Percentiles rank a stretch among this genome's conserved stretches.
These are phyloP conservation scores for Podaxis sp. DNA, from an alignment of 768 basidiomycete species.

Conservation along the genomic window DNA sequence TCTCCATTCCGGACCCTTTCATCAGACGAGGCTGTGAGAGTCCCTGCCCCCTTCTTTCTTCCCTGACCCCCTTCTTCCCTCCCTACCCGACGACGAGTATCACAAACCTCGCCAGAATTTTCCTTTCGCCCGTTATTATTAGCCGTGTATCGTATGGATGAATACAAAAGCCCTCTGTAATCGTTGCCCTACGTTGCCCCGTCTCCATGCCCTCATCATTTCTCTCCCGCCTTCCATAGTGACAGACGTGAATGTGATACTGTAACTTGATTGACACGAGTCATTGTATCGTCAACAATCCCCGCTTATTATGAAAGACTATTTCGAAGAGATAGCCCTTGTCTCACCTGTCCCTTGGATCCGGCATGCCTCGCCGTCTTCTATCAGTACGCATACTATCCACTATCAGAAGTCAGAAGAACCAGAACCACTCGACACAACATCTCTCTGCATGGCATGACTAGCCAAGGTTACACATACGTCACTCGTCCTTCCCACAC, in stretches of 20 bases:
- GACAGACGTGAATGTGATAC: background rate
- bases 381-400: background rate
- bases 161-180: background rate
- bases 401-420: constrained; percentile 1
- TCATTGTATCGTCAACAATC: background rate
- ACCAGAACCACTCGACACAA: background rate
- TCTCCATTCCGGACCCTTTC: background rate
- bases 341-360: background rate
- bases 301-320: background rate
- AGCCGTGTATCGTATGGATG: background rate
- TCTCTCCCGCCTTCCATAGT: background rate
- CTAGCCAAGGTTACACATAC: background rate
- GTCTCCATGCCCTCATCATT: background rate
- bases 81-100: background rate
- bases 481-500: constrained; percentile 1
- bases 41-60: background rate
- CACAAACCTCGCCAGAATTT: background rate
- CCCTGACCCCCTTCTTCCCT: background rate
- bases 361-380: background rate
- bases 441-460: constrained; percentile 1
- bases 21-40: background rate
- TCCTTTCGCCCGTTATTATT: background rate
- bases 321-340: background rate
- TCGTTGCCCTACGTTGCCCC: background rate
- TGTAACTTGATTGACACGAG: background rate